A percentile compares a stretch with the other conserved stretches of the same genome.
Conservation (phyloP, 2,329 filamentous ascomycete genomes). For the Blastomyces emzantsi region DNA sequence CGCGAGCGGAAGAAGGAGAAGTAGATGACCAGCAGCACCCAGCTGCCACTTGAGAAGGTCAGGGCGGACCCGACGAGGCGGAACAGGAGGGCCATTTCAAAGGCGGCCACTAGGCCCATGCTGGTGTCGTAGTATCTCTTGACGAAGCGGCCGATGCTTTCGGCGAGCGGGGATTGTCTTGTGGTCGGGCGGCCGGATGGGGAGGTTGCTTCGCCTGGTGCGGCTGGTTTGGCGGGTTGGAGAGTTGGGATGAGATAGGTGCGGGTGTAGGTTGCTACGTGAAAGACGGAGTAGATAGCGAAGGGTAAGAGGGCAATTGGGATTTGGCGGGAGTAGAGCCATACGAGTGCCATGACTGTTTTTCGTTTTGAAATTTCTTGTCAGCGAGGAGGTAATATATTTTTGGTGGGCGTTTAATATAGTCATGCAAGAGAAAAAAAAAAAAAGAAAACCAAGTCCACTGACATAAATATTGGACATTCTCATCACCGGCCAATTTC, state of each 20-base stretch:
- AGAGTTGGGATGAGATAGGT: constrained; percentile 86
- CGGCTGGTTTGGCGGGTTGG: constrained; percentile 53
- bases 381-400: constrained; percentile 16
- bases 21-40: constrained; percentile 80
- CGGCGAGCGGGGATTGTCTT: constrained; percentile 56
- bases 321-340: constrained; percentile 86
- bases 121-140: constrained; percentile 96
- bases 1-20: constrained; percentile 86
- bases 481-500: constrained; percentile 74
- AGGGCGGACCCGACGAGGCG: constrained; percentile 73
- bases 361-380: neutral
- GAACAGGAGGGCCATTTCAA: constrained; percentile 82
- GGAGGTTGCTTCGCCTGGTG: constrained; percentile 46
- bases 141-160: constrained; percentile 83
- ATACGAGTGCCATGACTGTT: constrained; percentile 82
- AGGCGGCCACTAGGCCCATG: constrained; percentile 82
- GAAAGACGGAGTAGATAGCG: constrained; percentile 95
- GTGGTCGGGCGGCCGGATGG: constrained; percentile 43
- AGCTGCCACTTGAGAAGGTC: constrained; percentile 81
- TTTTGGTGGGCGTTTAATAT: no score
- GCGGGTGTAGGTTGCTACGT: constrained; percentile 93
- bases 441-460: neutral
- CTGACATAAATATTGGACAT: constrained; percentile 87
- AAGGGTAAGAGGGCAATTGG: constrained; percentile 87
- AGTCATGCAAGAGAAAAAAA: no score